A percentile compares a stretch with the other conserved stretches of the same genome.
Conservation (phyloP, 306 rosid genomes). For the Cucumis cinereus region DNA sequence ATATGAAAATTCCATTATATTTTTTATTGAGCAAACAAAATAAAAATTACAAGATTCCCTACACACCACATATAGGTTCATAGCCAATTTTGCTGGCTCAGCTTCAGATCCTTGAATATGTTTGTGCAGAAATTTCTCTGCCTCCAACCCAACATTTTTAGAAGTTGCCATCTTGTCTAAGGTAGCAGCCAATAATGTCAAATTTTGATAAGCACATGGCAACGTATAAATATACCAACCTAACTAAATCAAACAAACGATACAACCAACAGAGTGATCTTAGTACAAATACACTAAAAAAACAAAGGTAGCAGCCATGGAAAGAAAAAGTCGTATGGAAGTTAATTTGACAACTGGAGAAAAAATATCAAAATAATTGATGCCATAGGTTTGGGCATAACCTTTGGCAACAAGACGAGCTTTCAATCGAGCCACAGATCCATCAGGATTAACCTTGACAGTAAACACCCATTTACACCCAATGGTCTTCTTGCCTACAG, state of each 20-base stretch:
- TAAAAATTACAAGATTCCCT: neutral
- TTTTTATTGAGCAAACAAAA: conserved; percentile 15
- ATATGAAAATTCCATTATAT: neutral
- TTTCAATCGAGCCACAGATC: too few relatives aligned
- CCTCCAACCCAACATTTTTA: conserved; percentile 90
- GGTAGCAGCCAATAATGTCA: conserved; percentile 8
- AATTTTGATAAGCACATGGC: neutral
- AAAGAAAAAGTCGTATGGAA: too few relatives aligned
- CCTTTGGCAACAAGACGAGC: too few relatives aligned
- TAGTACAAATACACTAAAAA: neutral
- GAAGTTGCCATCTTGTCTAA: conserved; percentile 70
- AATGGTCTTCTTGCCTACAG: too few relatives aligned
- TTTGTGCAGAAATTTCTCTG: conserved; percentile 95
- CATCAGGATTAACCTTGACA: too few relatives aligned
- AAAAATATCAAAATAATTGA: too few relatives aligned
- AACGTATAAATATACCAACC: neutral
- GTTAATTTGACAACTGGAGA: too few relatives aligned
- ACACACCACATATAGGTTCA: conserved; percentile 86
- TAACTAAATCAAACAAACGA: neutral
- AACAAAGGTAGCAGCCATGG: too few relatives aligned
- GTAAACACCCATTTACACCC: too few relatives aligned
- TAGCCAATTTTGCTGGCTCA: conserved; percentile 92
- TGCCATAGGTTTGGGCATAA: too few relatives aligned
- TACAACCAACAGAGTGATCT: too few relatives aligned
- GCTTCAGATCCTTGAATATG: conserved; percentile 94